Evolutionary conservation across 805 yeast genomes (phyloP), one percentile per base, ranked within the genome.

Genomic region (Wickerhamomyces canadensis): DNA sequence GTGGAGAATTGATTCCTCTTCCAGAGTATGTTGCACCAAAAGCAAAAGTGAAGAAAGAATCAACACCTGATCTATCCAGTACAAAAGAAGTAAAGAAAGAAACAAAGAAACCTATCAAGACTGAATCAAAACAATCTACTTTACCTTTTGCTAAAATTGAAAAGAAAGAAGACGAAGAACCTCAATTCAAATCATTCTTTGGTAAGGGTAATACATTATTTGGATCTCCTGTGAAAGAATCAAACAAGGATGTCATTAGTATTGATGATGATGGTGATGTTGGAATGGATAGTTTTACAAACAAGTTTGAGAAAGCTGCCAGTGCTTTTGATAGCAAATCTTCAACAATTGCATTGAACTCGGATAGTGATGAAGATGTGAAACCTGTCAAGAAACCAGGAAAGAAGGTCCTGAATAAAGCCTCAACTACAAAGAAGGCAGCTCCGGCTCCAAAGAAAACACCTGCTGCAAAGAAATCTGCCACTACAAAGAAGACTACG

Each of bases 171-270:
- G 40, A 43, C 33, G 38, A 39, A 19, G 49, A 49, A 31, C 52
- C 56, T 7, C 36, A 52, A 29, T 64, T 63, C 41, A 57, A 56
- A 31, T 48, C 64, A 18, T 47, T 66, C 8, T 65, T 66, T 42
- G 70, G 70, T 6, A 46, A 36, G n/a, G 51, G 52, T 12, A 47
- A 39, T 21, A 47, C 56, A 1, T 48, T 54, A 1, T 59, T 55
- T 40, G 63, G 62, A 4, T 42, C 58, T 1, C 57, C 60, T 27
- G 36, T 39, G 2, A 51, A 45, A 26, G 27, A 26, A 16, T 19
- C 17, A n/a, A 16, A 25, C 10, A 23, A 23, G 6, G 33, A 25
- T 11, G 11, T 16, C 26, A 12, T 15, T 33, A 25, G n/a, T 27
- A 35, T 37, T 15, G 54, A 43, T 32, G 43, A 33, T 16, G 31